Percentiles rank a stretch among this genome's conserved stretches.
phyloP scores from a whole-genome alignment of 2,329 filamentous ascomycete genomes.

The Didymella pomorum region DNA sequence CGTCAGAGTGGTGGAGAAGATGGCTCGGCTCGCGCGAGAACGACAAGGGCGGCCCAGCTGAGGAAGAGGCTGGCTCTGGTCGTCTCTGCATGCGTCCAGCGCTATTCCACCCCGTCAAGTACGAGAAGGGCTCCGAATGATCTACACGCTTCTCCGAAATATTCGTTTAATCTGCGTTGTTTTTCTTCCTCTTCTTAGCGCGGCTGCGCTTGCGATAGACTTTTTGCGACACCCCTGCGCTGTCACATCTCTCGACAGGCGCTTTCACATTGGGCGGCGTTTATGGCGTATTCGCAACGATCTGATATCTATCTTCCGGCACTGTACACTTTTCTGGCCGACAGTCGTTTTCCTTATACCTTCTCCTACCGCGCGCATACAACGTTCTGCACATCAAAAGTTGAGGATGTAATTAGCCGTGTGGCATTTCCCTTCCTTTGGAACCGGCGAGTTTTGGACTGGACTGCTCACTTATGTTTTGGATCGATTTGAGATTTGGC shows the following conservation, averaged over 20 bases:
- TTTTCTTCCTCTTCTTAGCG: slow-evolving; percentile 28
- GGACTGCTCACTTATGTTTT: slow-evolving; percentile 9
- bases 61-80: slow-evolving; percentile 56
- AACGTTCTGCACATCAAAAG: slow-evolving; percentile 33
- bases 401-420: slow-evolving; percentile 40
- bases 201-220: slow-evolving; percentile 37
- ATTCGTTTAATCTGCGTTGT: slow-evolving; percentile 39
- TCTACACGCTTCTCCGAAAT: slow-evolving; percentile 20
- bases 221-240: slow-evolving; percentile 27
- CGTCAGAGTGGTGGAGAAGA: slow-evolving; percentile 57
- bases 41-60: slow-evolving; percentile 51
- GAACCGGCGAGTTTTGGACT: slow-evolving; percentile 13
- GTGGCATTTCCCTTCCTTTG: slow-evolving; percentile 13
- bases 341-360: slow-evolving; percentile 24
- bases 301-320: slow-evolving; percentile 15
- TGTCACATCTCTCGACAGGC: slow-evolving; percentile 22
- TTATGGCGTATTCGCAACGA: slow-evolving; percentile 35
- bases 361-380: slow-evolving; percentile 32
- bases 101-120: slow-evolving; percentile 60
- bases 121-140: slow-evolving; percentile 53
- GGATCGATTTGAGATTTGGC: slow-evolving; percentile 12
- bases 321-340: slow-evolving; percentile 24
- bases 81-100: slow-evolving; percentile 57
- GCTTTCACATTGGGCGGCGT: slow-evolving; percentile 46
- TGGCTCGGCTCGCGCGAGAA: slow-evolving; percentile 60